Evolutionary conservation across 2,329 filamentous ascomycete species (phyloP).

Genomic region (Aureobasidium pullulans): DNA sequence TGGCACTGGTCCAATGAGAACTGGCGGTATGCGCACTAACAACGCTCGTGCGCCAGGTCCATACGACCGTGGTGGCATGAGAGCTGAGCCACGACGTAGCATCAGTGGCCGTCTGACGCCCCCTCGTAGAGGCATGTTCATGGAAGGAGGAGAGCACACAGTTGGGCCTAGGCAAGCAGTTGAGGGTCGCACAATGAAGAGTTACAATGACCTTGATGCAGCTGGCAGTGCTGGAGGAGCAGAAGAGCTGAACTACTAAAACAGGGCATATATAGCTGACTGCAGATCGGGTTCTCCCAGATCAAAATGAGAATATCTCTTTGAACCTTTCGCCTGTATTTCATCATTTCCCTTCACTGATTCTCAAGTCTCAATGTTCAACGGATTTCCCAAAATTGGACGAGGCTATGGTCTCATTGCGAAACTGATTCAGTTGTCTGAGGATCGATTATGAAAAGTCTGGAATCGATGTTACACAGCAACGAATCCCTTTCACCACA

Average conservation of each 20-base stretch:
- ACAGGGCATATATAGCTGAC: neutral
- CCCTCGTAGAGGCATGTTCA: constrained; percentile 54
- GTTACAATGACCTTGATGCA: constrained; percentile 97
- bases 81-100: constrained; percentile 50
- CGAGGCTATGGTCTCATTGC: too few relatives aligned
- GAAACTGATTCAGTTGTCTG: too few relatives aligned
- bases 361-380: too few relatives aligned
- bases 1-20: constrained; percentile 23
- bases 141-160: constrained; percentile 62
- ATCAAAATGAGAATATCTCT: neutral
- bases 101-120: constrained; percentile 39
- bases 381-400: too few relatives aligned
- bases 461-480: too few relatives aligned
- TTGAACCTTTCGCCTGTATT: neutral
- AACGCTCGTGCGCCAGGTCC: constrained; percentile 19
- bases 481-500: neutral
- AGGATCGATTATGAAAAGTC: too few relatives aligned
- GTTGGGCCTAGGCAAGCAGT: constrained; percentile 86
- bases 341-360: too few relatives aligned
- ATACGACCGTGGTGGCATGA: constrained; percentile 41
- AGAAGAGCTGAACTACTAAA: constrained; percentile 83
- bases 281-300: neutral
- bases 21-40: constrained; percentile 35
- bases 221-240: constrained; percentile 48
- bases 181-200: constrained; percentile 86